Percentiles rank a stretch among this genome's conserved stretches.
phyloP scores from a whole-genome alignment of 805 yeast genomes.

The Isabelozyma rhagii region DNA sequence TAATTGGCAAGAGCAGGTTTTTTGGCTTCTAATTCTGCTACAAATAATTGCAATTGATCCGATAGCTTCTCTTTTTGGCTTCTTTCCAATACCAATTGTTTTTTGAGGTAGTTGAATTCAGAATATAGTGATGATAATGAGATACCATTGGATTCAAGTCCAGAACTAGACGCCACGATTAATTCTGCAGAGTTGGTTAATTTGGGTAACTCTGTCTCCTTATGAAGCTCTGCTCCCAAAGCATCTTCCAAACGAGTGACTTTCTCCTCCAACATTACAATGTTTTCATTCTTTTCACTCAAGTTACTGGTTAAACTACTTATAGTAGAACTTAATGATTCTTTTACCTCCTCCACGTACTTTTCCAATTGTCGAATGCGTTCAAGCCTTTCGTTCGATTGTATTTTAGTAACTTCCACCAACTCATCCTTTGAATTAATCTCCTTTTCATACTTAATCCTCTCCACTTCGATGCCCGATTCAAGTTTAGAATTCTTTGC shows the following conservation, averaged over 20 bases:
- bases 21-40: slow-evolving; percentile 72
- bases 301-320: slow-evolving; percentile 33
- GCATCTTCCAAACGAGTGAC: slow-evolving; percentile 40
- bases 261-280: slow-evolving; percentile 30
- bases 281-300: slow-evolving; percentile 28
- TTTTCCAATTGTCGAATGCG: slow-evolving; percentile 55
- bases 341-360: slow-evolving; percentile 39
- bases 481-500: slow-evolving; percentile 16
- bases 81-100: slow-evolving; percentile 65
- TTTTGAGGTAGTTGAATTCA: slow-evolving; percentile 62
- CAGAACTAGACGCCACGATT: slow-evolving; percentile 37
- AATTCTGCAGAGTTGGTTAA: slow-evolving; percentile 57
- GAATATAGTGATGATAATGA: slow-evolving; percentile 65
- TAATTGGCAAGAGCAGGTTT: slow-evolving; percentile 72
- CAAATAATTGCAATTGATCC: slow-evolving; percentile 64
- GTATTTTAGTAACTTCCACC: slow-evolving; percentile 50
- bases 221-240: slow-evolving; percentile 34
- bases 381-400: slow-evolving; percentile 48
- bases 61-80: slow-evolving; percentile 70
- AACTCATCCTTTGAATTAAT: slow-evolving; percentile 56
- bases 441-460: slow-evolving; percentile 36
- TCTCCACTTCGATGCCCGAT: slow-evolving; percentile 42
- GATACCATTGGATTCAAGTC: slow-evolving; percentile 37
- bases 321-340: slow-evolving; percentile 34
- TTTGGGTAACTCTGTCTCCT: slow-evolving; percentile 37